Evolutionary conservation across 2,329 filamentous ascomycete species (phyloP).

Genomic region (Aureobasidium sp.): DNA sequence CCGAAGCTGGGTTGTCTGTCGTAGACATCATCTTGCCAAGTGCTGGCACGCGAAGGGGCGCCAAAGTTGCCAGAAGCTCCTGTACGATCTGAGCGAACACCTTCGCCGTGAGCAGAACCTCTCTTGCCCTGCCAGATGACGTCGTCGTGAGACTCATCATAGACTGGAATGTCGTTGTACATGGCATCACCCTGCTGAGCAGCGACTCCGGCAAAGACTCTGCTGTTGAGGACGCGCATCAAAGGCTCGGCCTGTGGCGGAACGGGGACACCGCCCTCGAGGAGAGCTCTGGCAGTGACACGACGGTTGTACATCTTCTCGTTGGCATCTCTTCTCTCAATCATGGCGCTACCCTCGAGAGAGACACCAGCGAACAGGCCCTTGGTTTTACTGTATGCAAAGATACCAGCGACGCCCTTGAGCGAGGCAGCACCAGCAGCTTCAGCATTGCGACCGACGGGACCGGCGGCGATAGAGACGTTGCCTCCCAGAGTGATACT

Average conservation of each 20-base stretch:
- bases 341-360: slow-evolving; percentile 83
- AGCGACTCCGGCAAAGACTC: slow-evolving; percentile 65
- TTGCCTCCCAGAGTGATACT: slow-evolving; percentile 92
- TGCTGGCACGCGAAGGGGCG: slow-evolving; percentile 53
- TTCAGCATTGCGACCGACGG: slow-evolving; percentile 89
- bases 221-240: slow-evolving; percentile 74
- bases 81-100: slow-evolving; percentile 43
- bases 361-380: slow-evolving; percentile 93
- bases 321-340: slow-evolving; percentile 93
- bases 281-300: slow-evolving; percentile 71
- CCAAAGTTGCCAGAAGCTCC: slow-evolving; percentile 37
- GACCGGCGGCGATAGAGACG: slow-evolving; percentile 89
- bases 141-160: slow-evolving; percentile 74
- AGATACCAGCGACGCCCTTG: slow-evolving; percentile 81
- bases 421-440: slow-evolving; percentile 89
- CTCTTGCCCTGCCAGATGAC: slow-evolving; percentile 72
- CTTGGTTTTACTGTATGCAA: slow-evolving; percentile 97
- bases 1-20: slow-evolving; percentile 47
- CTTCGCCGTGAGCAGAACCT: slow-evolving; percentile 63
- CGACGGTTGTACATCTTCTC: slow-evolving; percentile 87
- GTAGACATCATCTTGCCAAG: slow-evolving; percentile 70
- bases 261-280: slow-evolving; percentile 67
- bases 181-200: slow-evolving; percentile 51
- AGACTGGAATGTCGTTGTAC: slow-evolving; percentile 92
- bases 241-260: slow-evolving; percentile 78